phyloP scores from a whole-genome alignment of 1,284 basidiomycete genomes.

The Rhodotorula sp. region DNA sequence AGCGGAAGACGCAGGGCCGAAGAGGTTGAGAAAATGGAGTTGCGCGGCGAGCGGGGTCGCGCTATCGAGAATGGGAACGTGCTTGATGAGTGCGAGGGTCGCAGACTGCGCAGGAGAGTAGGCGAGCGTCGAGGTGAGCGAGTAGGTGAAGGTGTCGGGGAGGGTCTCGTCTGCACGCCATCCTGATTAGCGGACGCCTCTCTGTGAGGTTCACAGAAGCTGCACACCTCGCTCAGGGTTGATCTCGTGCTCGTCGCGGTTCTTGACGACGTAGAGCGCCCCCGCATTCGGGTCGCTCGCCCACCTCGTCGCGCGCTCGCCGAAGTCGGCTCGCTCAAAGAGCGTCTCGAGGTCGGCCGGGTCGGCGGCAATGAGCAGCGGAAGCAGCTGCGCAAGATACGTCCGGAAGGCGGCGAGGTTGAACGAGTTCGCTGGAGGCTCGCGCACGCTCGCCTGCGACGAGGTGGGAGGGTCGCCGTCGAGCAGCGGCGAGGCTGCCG shows the following conservation, averaged over 20 bases:
- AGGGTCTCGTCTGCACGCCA: conserved; percentile 2
- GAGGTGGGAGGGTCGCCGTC: neutral
- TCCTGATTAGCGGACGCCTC: neutral
- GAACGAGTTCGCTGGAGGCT: conserved; percentile 32
- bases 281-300: conserved; percentile 61
- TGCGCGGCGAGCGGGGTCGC: conserved; percentile 76
- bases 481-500: neutral
- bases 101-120: conserved; percentile 79
- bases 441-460: neutral
- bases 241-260: conserved; percentile 66
- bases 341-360: conserved; percentile 65
- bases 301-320: conserved; percentile 70
- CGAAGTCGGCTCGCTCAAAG: conserved; percentile 65
- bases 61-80: conserved; percentile 78
- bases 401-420: conserved; percentile 48
- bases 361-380: conserved; percentile 69
- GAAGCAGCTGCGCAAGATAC: conserved; percentile 70
- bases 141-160: conserved; percentile 56
- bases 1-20: conserved; percentile 71
- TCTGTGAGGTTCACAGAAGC: neutral
- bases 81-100: conserved; percentile 93
- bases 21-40: conserved; percentile 88
- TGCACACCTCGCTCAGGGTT: conserved; percentile 7
- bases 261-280: conserved; percentile 76
- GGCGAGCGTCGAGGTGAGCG: conserved; percentile 69